Conservation (phyloP, 73 alveolate genomes). For the Blepharisma japonicum region DNA sequence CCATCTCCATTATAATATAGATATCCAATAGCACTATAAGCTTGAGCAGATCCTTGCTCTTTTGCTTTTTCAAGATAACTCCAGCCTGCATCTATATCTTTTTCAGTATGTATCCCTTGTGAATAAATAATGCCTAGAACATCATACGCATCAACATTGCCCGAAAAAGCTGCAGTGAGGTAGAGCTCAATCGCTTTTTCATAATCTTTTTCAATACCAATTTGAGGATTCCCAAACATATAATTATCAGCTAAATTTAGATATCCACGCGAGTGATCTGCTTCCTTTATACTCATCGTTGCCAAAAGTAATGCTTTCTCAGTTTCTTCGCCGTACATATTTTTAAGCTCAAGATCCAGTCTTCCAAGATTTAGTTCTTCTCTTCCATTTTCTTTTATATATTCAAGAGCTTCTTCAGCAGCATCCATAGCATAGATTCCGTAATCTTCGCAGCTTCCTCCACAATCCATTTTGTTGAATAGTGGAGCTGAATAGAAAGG, state of each 20-base stretch:
- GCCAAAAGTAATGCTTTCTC: not conserved
- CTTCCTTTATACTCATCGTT: not conserved
- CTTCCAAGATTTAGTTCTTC: not conserved
- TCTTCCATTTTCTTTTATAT: not conserved
- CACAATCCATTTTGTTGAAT: not conserved
- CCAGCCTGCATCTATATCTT: not conserved
- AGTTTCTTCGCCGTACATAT: not conserved
- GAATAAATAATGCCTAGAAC: not conserved
- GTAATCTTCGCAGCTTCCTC: not conserved
- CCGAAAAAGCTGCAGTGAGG: not conserved
- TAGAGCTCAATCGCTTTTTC: not conserved
- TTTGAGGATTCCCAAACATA: conserved; percentile 9
- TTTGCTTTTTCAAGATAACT: not conserved
- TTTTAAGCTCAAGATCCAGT: not conserved
- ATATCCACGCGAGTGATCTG: not conserved
- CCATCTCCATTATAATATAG: not conserved
- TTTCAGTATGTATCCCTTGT: not conserved
- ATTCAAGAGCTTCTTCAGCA: conserved; percentile 7
- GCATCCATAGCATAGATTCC: not conserved
- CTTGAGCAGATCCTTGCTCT: not conserved
- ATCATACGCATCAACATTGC: not conserved
- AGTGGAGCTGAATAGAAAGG: not conserved
- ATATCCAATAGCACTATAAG: not conserved
- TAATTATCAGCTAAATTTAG: not conserved
- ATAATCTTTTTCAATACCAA: not conserved